These are phyloP conservation scores for Fusarium aywerte DNA, from an alignment of 2,329 filamentous ascomycete genomes.

Conservation along the genomic window DNA sequence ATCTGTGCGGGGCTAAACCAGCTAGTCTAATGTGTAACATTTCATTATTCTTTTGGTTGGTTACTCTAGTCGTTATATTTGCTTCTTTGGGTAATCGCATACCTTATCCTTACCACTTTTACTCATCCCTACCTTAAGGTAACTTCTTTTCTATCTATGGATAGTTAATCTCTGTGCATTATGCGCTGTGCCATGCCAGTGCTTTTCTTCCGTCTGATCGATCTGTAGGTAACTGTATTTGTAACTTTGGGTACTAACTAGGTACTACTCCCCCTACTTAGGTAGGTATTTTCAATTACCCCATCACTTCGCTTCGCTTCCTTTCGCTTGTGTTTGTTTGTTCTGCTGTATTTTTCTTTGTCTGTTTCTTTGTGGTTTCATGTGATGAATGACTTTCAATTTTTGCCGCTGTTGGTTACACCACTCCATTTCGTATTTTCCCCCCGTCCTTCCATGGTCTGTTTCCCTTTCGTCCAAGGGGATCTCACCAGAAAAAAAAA, in stretches of 20 bases:
- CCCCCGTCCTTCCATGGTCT: background rate
- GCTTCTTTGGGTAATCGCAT: background rate
- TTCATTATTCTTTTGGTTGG: background rate
- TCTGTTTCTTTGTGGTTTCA: background rate
- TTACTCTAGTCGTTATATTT: background rate
- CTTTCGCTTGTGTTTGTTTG: background rate
- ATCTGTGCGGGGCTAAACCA: background rate
- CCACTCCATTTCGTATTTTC: background rate
- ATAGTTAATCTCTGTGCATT: no score
- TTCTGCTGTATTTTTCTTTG: background rate
- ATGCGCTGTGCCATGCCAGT: no score
- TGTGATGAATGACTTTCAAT: background rate
- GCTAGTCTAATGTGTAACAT: background rate
- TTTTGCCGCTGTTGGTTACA: background rate
- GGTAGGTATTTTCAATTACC: no score
- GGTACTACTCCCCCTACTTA: no score
- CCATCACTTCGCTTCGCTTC: background rate
- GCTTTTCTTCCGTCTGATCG: no score
- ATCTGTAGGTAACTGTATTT: no score
- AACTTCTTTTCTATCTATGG: no score
- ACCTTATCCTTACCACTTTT: background rate
- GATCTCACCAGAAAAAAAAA: background rate
- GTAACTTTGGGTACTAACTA: no score
- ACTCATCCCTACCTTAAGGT: background rate
- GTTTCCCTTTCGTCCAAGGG: background rate